Conservation (phyloP, 1,139 yeast species). For the Saccharomycopsis hybrid region DNA sequence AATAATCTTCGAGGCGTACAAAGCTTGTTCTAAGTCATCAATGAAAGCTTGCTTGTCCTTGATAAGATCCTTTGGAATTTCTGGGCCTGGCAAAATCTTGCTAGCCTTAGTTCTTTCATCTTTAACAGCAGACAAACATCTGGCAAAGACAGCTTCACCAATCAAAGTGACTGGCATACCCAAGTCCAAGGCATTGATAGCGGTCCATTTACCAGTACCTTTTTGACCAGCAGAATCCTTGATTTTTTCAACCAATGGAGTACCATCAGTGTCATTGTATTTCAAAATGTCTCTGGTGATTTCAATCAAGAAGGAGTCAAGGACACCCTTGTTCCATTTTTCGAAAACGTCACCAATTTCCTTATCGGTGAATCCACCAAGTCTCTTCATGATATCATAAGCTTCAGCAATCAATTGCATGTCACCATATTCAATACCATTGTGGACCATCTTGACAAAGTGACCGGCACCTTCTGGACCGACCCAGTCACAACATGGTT, state of each 20-base stretch:
- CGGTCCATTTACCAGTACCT: slow-evolving; percentile 99
- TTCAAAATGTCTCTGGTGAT: slow-evolving; percentile 93
- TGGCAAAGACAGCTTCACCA: slow-evolving; percentile 97
- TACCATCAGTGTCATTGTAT: slow-evolving; percentile 81
- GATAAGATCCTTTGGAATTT: slow-evolving; percentile 48
- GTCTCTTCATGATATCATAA: slow-evolving; percentile 91
- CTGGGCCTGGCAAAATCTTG: slow-evolving; percentile 71
- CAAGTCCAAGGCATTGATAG: slow-evolving; percentile 92
- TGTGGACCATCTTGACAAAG: slow-evolving; percentile 99
- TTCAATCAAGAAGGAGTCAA: slow-evolving; percentile 95
- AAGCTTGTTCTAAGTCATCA: slow-evolving; percentile 95
- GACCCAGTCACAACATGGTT: slow-evolving; percentile 99
- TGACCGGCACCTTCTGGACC: slow-evolving; percentile 99
- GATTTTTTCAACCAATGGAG: slow-evolving; percentile 92
- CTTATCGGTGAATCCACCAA: slow-evolving; percentile 82
- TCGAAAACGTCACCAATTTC: slow-evolving; percentile 93
- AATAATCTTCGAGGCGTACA: slow-evolving; percentile 96
- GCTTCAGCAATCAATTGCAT: slow-evolving; percentile 99
- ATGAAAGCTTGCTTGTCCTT: slow-evolving; percentile 78
- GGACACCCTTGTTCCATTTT: slow-evolving; percentile 95
- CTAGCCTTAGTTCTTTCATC: slow-evolving; percentile 87
- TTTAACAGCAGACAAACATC: slow-evolving; percentile 93
- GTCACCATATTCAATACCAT: slow-evolving; percentile 99
- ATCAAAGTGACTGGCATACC: slow-evolving; percentile 98
- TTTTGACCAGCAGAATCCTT: slow-evolving; percentile 97